Evolutionary conservation across 176 grass and related monocot species (phyloP).

Genomic region (Carex parvula): DNA sequence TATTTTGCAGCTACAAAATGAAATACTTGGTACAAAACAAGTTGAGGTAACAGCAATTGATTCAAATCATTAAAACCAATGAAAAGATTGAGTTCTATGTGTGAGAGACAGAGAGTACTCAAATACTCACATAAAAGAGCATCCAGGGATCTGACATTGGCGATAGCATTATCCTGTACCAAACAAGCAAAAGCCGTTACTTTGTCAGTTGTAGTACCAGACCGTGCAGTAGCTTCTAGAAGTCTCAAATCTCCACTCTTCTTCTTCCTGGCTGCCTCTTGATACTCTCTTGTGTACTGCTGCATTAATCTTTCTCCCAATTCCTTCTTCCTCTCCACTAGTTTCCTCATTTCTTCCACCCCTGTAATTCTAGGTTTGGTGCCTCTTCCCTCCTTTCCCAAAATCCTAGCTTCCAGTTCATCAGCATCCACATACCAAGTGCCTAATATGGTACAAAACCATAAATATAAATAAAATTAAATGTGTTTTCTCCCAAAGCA

Average conservation of each 20-base stretch:
- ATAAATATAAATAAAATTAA: conserved; percentile 15
- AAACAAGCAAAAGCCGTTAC: conserved; percentile 89
- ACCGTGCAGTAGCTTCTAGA: conserved; percentile 70
- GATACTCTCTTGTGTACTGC: conserved; percentile 72
- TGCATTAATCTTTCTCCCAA: conserved; percentile 62
- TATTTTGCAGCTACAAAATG: not conserved
- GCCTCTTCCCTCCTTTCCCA: conserved; percentile 36
- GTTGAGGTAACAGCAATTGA: not conserved
- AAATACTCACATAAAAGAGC: conserved; percentile 75
- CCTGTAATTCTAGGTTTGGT: conserved; percentile 33
- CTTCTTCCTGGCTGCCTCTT: conserved; percentile 33
- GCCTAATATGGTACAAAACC: conserved; percentile 44
- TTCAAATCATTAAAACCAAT: not conserved
- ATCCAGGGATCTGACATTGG: conserved; percentile 83
- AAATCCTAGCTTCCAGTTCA: conserved; percentile 56
- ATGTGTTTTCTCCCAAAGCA: not conserved
- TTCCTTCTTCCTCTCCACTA: conserved; percentile 57
- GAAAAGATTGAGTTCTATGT: not conserved
- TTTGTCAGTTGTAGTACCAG: conserved; percentile 85
- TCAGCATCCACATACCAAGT: conserved; percentile 65
- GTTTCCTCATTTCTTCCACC: conserved; percentile 42
- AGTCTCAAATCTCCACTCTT: conserved; percentile 71
- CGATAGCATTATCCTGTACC: conserved; percentile 86
- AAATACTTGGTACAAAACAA: not conserved
- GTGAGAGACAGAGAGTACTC: not conserved